A percentile compares a stretch with the other conserved stretches of the same genome.
Evolutionary conservation across 331 rosid genomes (phyloP).

Genomic region (Ulmus americana): DNA sequence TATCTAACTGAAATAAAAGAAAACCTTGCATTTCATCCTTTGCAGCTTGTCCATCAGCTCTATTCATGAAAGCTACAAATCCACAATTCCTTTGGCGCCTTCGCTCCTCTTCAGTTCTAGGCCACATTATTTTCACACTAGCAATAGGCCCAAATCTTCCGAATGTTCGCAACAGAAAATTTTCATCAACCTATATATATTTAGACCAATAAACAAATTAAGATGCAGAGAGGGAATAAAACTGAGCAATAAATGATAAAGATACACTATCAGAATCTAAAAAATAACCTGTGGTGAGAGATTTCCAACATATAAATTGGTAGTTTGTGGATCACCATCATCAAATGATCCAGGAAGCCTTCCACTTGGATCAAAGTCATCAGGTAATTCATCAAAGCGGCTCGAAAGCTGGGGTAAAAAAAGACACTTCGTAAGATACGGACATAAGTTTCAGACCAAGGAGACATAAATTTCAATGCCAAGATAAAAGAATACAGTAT

Average conservation of each 20-base stretch:
- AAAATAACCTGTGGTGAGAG: constrained; percentile 79
- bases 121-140: constrained; percentile 99
- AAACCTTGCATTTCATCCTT: constrained; percentile 99
- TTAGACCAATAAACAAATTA: constrained; percentile 15
- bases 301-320: constrained; percentile 97
- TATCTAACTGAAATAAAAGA: constrained; percentile 14
- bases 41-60: constrained; percentile 98
- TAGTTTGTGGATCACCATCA: constrained; percentile 99
- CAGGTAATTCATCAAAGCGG: constrained; percentile 95
- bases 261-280: not conserved
- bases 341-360: constrained; percentile 95
- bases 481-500: constrained; percentile 13
- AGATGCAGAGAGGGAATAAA: constrained; percentile 12
- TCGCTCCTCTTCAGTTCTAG: constrained; percentile 98
- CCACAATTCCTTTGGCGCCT: constrained; percentile 99
- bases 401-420: constrained; percentile 49
- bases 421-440: constrained; percentile 9
- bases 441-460: constrained; percentile 10
- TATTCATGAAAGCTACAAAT: constrained; percentile 99
- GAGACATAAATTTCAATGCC: not conserved
- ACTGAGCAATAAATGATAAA: constrained; percentile 18
- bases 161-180: constrained; percentile 93
- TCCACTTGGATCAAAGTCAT: constrained; percentile 95
- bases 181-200: constrained; percentile 76
- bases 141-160: constrained; percentile 99